Evolutionary conservation across 352 stramenopile genomes (phyloP).

Genomic region (Phytophthora brassicae): DNA sequence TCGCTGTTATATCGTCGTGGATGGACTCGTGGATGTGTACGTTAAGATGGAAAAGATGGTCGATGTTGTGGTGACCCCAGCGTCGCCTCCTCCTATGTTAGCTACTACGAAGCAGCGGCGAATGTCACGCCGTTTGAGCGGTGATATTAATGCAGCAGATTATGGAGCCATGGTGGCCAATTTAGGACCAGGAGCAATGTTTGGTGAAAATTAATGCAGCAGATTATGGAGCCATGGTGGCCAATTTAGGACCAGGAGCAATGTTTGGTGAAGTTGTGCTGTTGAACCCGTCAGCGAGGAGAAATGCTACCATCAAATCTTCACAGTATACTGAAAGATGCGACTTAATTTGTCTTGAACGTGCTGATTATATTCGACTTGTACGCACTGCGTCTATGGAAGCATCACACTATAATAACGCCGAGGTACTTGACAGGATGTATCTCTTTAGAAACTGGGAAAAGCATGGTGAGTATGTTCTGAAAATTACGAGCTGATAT

Average conservation of each 20-base stretch:
- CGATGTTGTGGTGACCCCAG: slow-evolving; percentile 20
- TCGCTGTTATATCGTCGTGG: slow-evolving; percentile 78
- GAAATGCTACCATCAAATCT: slow-evolving; percentile 72
- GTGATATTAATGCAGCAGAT: slow-evolving; percentile 21
- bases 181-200: slow-evolving; percentile 71
- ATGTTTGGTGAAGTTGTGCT: slow-evolving; percentile 83
- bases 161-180: slow-evolving; percentile 65
- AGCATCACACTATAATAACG: slow-evolving; percentile 76
- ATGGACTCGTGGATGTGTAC: slow-evolving; percentile 75
- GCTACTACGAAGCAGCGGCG: slow-evolving; percentile 17
- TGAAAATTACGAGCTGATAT: too few species aligned
- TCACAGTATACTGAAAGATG: slow-evolving; percentile 66
- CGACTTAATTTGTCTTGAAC: slow-evolving; percentile 71
- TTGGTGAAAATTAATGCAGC: slow-evolving; percentile 59
- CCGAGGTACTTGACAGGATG: slow-evolving; percentile 78
- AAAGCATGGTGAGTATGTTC: slow-evolving; percentile 61
- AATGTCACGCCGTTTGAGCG: slow-evolving; percentile 27
- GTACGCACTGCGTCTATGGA: slow-evolving; percentile 79
- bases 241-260: slow-evolving; percentile 61
- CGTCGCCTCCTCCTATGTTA: slow-evolving; percentile 18
- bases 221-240: slow-evolving; percentile 63
- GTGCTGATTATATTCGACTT: slow-evolving; percentile 70
- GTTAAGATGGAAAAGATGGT: slow-evolving; percentile 52
- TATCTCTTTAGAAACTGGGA: slow-evolving; percentile 68
- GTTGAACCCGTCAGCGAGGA: slow-evolving; percentile 58